Evolutionary conservation across 2,329 filamentous ascomycete species (phyloP).

Genomic region (Pseudopithomyces chartarum): DNA sequence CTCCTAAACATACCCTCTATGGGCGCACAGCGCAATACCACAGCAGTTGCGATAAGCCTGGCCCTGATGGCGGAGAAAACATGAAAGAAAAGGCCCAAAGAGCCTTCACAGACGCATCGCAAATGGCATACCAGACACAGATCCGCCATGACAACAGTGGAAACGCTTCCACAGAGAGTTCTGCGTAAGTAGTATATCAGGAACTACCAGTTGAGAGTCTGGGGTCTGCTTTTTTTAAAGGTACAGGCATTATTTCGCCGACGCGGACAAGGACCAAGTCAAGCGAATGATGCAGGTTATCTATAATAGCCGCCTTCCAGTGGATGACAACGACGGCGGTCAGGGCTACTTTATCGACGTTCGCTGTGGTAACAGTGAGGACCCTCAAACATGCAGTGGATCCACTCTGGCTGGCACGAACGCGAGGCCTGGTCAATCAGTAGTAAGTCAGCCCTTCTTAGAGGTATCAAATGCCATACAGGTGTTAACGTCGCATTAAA

Average conservation of each 20-base stretch:
- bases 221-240: conserved; percentile 5
- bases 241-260: conserved; percentile 10
- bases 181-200: conserved; percentile 5
- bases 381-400: conserved; percentile 10
- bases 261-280: conserved; percentile 11
- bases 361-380: conserved; percentile 8
- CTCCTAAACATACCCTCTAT: conserved; percentile 7
- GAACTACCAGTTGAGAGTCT: conserved; percentile 6
- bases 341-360: conserved; percentile 11
- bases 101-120: conserved; percentile 7
- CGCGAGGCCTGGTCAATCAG: conserved; percentile 7
- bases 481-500: conserved; percentile 9
- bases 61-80: conserved; percentile 4
- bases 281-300: conserved; percentile 12
- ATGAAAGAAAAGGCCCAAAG: conserved; percentile 3
- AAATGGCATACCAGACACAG: conserved; percentile 5
- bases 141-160: conserved; percentile 3
- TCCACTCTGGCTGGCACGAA: conserved; percentile 9
- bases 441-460: conserved; percentile 12
- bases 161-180: conserved; percentile 5
- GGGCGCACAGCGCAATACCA: conserved; percentile 5
- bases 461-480: conserved; percentile 11
- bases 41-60: conserved; percentile 4
- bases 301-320: conserved; percentile 11
- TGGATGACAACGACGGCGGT: conserved; percentile 9